A percentile compares a stretch with the other conserved stretches of the same genome.
phyloP scores from a whole-genome alignment of 2,329 filamentous ascomycete genomes.

The Chaetomium sp. region DNA sequence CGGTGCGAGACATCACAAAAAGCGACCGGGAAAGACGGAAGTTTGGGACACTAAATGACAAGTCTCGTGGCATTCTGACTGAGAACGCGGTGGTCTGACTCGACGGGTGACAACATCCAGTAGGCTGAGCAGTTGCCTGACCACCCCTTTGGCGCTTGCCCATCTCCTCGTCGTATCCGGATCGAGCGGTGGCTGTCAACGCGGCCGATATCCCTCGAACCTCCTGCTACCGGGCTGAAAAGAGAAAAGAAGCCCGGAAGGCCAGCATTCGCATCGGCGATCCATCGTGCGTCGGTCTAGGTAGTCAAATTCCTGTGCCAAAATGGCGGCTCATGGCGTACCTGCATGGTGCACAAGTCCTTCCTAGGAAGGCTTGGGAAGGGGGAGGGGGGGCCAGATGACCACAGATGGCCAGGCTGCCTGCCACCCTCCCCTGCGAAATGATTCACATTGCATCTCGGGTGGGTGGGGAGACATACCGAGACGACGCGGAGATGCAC shows the following conservation, averaged over 20 bases:
- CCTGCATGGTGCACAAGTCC: conserved; percentile 22
- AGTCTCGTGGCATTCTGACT: conserved; percentile 10
- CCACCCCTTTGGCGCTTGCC: too few relatives aligned
- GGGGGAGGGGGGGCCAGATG: not conserved
- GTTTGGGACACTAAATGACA: conserved; percentile 8
- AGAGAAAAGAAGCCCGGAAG: not conserved
- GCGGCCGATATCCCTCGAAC: conserved; percentile 13
- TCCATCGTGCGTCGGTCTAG: not conserved
- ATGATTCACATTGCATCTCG: conserved; percentile 11
- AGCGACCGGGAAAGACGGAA: not conserved
- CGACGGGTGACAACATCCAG: conserved; percentile 18
- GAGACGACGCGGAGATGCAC: not conserved
- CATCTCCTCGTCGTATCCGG: conserved; percentile 4
- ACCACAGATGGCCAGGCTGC: conserved; percentile 12
- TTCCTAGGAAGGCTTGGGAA: too few relatives aligned
- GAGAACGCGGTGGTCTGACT: conserved; percentile 9
- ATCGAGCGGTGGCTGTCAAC: conserved; percentile 9
- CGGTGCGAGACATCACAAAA: conserved; percentile 6
- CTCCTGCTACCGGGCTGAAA: too few relatives aligned
- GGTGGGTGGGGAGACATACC: not conserved
- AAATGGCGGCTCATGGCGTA: conserved; percentile 12
- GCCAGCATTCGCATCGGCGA: not conserved
- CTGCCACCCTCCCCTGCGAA: not conserved
- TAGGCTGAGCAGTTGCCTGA: conserved; percentile 12
- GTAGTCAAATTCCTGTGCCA: not conserved